Evolutionary conservation across 2,329 filamentous ascomycete genomes (phyloP).

Genomic region (Ploettnerulaceae sp.): DNA sequence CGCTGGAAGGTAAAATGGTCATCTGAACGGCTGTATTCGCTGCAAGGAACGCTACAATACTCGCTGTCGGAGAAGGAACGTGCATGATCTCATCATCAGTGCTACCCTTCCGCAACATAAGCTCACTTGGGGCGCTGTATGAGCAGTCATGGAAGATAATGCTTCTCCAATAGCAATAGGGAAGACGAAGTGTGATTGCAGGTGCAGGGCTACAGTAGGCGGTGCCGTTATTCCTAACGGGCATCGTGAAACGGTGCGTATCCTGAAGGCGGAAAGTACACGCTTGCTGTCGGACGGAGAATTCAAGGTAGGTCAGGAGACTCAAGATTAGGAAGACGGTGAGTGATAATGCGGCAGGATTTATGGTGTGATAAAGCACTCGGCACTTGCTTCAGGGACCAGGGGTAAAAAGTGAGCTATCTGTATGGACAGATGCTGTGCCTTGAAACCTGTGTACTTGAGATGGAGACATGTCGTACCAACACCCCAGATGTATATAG

Average conservation of each 20-base stretch:
- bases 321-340: neutral
- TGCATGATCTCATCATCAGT: conserved; percentile 10
- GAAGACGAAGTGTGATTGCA: neutral
- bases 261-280: neutral
- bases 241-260: conserved; percentile 3
- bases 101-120: neutral
- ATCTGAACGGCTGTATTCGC: neutral
- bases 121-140: neutral
- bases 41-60: neutral
- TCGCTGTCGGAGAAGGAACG: neutral
- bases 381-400: neutral
- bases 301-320: neutral
- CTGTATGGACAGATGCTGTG: neutral
- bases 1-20: conserved; percentile 7
- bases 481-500: neutral
- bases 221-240: neutral
- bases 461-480: neutral
- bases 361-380: neutral
- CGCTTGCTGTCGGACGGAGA: neutral
- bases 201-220: neutral
- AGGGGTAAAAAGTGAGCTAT: neutral
- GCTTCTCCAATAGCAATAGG: conserved; percentile 7
- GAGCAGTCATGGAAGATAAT: conserved; percentile 5
- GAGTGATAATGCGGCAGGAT: neutral
- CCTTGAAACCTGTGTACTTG: neutral